Evolutionary conservation across 2,329 filamentous ascomycete species (phyloP), one percentile per base, ranked within the genome.

Genomic region (Fusarium udum): DNA sequence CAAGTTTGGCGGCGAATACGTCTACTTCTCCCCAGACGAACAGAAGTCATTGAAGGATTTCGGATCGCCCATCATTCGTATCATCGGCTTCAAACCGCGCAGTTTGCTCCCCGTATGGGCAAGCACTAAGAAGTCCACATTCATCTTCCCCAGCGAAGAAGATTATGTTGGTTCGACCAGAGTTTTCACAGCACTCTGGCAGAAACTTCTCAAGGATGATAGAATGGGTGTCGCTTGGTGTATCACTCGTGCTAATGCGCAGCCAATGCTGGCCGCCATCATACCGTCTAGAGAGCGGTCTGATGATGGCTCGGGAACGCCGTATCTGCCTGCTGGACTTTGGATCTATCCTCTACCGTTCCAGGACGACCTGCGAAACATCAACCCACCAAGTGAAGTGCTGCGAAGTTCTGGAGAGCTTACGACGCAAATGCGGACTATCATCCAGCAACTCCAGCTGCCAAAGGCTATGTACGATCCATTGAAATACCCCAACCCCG

Each of bases 71-170:
- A 86, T 93, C 18, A 92, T 99, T 64, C 92, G 95, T 10, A 92
- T 99, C 73, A 92, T 99, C 64, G 96, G 96, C 11, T 99, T 99
- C 87, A 99, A 98, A 80, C 90, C 94, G 12, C 86, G 93, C 34
- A 89, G 89, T 3, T 85, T 89, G 77, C 85, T 98, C 4, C 93
- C 93, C 1, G 86, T 92, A 24, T 98, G 95, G 95, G 93, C 94
- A 4, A 95, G 93, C 39, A 87, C 93, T 55, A 94, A 93, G 79
- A 95, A 95, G 76, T 93, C 95, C 1, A 94, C 91, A 0, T 99
- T 98, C 81, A 93, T 99, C 66, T 98, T 97, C 78, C 96, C 96
- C 1, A 96, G 92, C 24, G 96, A 99, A 82, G 92, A 95, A 72
- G 92, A 94, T 70, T 97, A 91, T 77, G 88, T 98, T 32, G 96